Base-by-base conservation (phyloP, 495 filamentous ascomycete genomes). In the Choiromyces venosus region DNA sequence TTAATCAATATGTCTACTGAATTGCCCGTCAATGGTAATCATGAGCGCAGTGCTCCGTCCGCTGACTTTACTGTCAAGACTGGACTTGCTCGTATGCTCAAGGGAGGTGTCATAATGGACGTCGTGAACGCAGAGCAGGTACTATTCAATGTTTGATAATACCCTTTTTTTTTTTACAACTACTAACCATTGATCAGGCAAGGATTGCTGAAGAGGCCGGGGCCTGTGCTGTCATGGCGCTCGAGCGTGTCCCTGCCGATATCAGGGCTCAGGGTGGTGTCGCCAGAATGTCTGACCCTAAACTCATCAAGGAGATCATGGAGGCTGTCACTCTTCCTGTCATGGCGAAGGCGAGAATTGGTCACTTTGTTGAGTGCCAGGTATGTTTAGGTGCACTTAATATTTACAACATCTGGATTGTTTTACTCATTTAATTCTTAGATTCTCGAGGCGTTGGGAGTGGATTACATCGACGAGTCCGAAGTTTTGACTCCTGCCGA, bases 71-170 rank as follows among this genome's bases (percentile, higher is more conserved):
- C 88, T 71, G 88, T 96, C 87, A 99, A 99, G 88, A 91, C 91
- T 65, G 95, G 95, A 39, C 85, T 99, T 71, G 95, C 95, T 33
- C 90, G 94, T 82, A 99, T 99, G 95, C 84, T 99, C 81, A 96
- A 98, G 86, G 95, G 95, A 82, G 95, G 95, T 75, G 95, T 99
- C 46, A 99, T 99, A 83, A 99, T 99, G 95, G 95, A 99, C 83
- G 95, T 98, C 70, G 93, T 97, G 52, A 93, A 94, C 82, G 92
- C 93, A 25, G 90, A 91, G 76, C 93, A 99, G 87, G 91, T 91
- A 85, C 67, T 79, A 61, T 65, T 66, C n/a, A 66, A 69, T 68
- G 37, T 37, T 37, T n/a, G 14, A 19, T 12, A 67, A 70, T 40
- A 56, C 14, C 29, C 37, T 56, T 37, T 25, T 33, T 25, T 36